Evolutionary conservation across 2,329 filamentous ascomycete species (phyloP), one percentile per base, ranked within the genome.

Genomic region (Alternaria incomplexa): DNA sequence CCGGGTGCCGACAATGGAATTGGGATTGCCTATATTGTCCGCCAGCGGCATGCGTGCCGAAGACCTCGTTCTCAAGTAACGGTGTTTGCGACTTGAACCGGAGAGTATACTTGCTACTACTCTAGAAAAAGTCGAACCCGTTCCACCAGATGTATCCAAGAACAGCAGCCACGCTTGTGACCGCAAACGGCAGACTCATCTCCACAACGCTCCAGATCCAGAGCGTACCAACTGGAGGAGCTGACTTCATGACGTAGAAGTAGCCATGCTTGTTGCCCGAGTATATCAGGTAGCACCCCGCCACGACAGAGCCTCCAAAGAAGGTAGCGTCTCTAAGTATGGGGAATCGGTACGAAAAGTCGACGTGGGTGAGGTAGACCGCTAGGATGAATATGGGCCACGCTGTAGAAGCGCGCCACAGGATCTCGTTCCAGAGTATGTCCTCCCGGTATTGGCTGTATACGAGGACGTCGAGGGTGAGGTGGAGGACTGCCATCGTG

Each of bases 181-280:
- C 81, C 0, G 91, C 92, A 73, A 87, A 89, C 0, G 84, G 74
- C 44, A 97, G 82, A 58, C 93, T 86, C 81, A 97, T 86, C 82
- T 99, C 96, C 50, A 98, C 86, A 22, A 98, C 90, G 30, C 91
- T 89, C 93, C 95, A 98, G 5, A 98, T 87, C 94, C 95, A 98
- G 17, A 98, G 79, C 44, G 92, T 95, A 0, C 93, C 96, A 13
- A 97, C 79, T 6, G 93, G 90, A n/a, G 96, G 96, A 0, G 93
- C 91, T 66, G 89, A 89, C 83, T 97, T 96, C 93, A 98, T 94
- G 20, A 97, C 89, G 7, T 91, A 91, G 70, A 96, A 89, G 74
- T 97, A 98, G 5, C 90, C 88, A 68, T 89, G 88, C 28, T 84
- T 86, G 74, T 97, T 98, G 25, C 91, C 93, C 56, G 94, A 88